A percentile compares a stretch with the other conserved stretches of the same genome.
phyloP scores from a whole-genome alignment of 2,329 filamentous ascomycete genomes.

The Tetracladium maxilliforme region DNA sequence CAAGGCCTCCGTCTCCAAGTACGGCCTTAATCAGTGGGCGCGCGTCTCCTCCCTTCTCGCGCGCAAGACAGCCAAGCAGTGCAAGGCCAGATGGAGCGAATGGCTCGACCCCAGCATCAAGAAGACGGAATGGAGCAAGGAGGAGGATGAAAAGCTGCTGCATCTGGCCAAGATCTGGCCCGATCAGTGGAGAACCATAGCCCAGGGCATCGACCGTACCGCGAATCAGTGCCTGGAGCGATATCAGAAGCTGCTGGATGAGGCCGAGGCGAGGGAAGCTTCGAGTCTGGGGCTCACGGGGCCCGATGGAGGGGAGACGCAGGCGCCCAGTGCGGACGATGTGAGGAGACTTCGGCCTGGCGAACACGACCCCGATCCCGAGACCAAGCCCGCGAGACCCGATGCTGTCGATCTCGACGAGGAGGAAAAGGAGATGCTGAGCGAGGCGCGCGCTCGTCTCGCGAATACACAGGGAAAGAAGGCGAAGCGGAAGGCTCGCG shows the following conservation, averaged over 20 bases:
- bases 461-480: conserved; percentile 99
- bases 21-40: conserved; percentile 95
- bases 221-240: conserved; percentile 95
- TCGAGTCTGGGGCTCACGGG: conserved; percentile 71
- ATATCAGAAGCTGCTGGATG: conserved; percentile 91
- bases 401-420: conserved; percentile 98
- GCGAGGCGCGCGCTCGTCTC: conserved; percentile 86
- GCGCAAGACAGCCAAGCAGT: conserved; percentile 96
- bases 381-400: conserved; percentile 87
- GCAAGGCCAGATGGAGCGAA: conserved; percentile 96
- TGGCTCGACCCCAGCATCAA: conserved; percentile 97
- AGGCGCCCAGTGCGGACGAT: conserved; percentile 83
- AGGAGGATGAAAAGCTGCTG: conserved; percentile 94
- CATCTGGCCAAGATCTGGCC: conserved; percentile 98
- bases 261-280: conserved; percentile 80
- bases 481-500: conserved; percentile 91
- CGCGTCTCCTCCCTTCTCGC: conserved; percentile 93
- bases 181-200: conserved; percentile 97
- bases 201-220: conserved; percentile 88
- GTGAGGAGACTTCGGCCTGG: conserved; percentile 79
- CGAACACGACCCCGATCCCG: conserved; percentile 92
- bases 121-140: conserved; percentile 97
- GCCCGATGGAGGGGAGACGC: conserved; percentile 71
- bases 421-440: conserved; percentile 99
- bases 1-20: conserved; percentile 88